These are phyloP conservation scores for Straminergon stramineum DNA, from an alignment of 225 moss, liverwort and hornwort genomes.

Conservation along the genomic window DNA sequence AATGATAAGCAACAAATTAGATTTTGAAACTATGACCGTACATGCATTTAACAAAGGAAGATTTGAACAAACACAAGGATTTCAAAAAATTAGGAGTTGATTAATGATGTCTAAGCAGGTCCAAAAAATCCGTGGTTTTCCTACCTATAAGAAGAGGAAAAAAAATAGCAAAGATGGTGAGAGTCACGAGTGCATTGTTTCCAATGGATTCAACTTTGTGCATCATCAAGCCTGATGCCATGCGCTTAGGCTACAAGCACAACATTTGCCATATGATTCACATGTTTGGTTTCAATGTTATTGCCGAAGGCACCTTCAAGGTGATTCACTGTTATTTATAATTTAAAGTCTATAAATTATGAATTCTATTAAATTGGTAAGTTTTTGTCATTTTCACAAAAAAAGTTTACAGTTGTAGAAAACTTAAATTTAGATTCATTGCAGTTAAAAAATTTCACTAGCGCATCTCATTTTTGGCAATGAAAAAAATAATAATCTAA, in stretches of 20 bases:
- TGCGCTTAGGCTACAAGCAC: slow-evolving; percentile 69
- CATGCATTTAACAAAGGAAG: not conserved
- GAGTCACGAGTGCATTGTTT: slow-evolving; percentile 52
- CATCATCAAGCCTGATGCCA: slow-evolving; percentile 94
- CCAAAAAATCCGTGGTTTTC: not conserved
- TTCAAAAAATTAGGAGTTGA: slow-evolving; percentile 15
- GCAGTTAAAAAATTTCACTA: too few relatives aligned
- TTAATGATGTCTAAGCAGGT: not conserved
- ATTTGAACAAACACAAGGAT: not conserved
- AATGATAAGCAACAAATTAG: not conserved
- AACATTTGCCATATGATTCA: slow-evolving; percentile 71
- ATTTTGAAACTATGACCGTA: not conserved
- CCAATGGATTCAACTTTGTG: slow-evolving; percentile 85
- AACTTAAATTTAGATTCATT: not conserved
- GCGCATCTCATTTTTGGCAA: too few relatives aligned
- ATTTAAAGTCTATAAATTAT: not conserved
- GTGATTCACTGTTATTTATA: not conserved
- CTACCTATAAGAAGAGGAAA: not conserved
- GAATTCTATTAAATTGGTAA: not conserved
- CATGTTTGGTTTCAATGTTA: slow-evolving; percentile 73
- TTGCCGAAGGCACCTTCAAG: slow-evolving; percentile 77
- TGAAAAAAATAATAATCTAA: too few relatives aligned
- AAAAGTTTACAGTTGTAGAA: too few relatives aligned
- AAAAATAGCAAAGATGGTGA: slow-evolving; percentile 37
- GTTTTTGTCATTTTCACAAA: not conserved